These are phyloP conservation scores for Plasmodium chabaudi DNA, from an alignment of 169 alveolate genomes.

Conservation along the genomic window DNA sequence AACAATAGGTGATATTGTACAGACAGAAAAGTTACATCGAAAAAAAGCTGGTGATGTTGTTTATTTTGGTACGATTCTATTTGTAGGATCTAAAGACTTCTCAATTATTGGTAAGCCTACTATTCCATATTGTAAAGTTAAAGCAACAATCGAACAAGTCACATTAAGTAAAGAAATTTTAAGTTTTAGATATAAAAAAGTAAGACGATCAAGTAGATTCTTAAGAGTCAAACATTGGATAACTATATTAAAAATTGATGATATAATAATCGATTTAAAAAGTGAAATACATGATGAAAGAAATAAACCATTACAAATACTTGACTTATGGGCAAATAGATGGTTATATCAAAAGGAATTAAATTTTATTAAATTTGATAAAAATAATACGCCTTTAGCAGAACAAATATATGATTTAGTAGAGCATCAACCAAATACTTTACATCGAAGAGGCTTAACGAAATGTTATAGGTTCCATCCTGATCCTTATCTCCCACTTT, in stretches of 20 bases:
- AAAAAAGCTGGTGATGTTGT: constrained; percentile 87
- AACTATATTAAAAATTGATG: constrained; percentile 86
- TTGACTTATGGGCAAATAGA: constrained; percentile 91
- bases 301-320: constrained; percentile 79
- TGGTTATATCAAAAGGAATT: constrained; percentile 89
- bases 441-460: constrained; percentile 81
- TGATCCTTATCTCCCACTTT: constrained; percentile 44
- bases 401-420: constrained; percentile 76
- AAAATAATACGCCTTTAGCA: constrained; percentile 58
- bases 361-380: constrained; percentile 79
- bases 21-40: constrained; percentile 88
- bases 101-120: constrained; percentile 92
- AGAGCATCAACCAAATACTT: constrained; percentile 84
- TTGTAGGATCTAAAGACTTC: constrained; percentile 90
- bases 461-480: constrained; percentile 79
- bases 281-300: constrained; percentile 70
- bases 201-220: constrained; percentile 88
- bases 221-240: constrained; percentile 90
- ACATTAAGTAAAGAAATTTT: constrained; percentile 89
- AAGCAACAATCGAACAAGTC: constrained; percentile 90
- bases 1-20: constrained; percentile 90
- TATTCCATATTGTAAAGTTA: constrained; percentile 91
- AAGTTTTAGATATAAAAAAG: constrained; percentile 88
- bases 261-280: constrained; percentile 82
- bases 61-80: constrained; percentile 89